These are phyloP conservation scores for Litsea cubeba DNA, from an alignment of 164 flowering plant species.

Conservation along the genomic window DNA sequence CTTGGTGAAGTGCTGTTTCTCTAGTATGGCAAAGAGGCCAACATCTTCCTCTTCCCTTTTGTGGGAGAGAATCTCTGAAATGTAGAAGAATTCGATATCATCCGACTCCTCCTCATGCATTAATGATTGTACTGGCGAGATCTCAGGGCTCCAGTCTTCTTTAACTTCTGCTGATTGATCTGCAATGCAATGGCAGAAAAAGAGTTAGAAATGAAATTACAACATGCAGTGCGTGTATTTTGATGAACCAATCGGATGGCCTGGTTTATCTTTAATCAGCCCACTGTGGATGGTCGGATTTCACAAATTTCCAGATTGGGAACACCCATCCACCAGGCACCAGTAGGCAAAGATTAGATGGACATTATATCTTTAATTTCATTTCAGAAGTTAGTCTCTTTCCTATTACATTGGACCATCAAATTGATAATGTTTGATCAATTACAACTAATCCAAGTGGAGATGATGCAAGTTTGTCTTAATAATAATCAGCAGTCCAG, in stretches of 20 bases:
- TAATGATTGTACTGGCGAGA: conserved; percentile 16
- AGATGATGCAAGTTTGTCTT: too few relatives aligned
- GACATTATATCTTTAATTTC: too few relatives aligned
- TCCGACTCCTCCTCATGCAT: conserved; percentile 25
- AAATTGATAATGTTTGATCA: too few relatives aligned
- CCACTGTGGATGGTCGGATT: too few relatives aligned
- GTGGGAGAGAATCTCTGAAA: conserved; percentile 52
- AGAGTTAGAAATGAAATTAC: not conserved
- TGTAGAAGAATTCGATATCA: conserved; percentile 52
- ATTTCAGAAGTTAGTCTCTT: too few relatives aligned
- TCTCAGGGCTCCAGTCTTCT: conserved; percentile 22
- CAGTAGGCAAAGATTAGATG: not conserved
- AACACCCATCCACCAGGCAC: not conserved
- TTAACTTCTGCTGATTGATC: conserved; percentile 24
- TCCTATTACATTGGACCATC: too few relatives aligned
- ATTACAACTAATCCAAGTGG: too few relatives aligned
- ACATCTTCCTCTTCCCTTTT: not conserved
- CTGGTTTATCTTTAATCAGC: too few relatives aligned
- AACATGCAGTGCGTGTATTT: not conserved
- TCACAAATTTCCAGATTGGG: not conserved
- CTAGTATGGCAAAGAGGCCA: conserved; percentile 31
- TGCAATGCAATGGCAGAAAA: conserved; percentile 16
- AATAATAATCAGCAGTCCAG: too few relatives aligned
- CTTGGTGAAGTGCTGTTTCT: conserved; percentile 50
- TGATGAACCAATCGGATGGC: not conserved